Conservation (phyloP, 2,329 filamentous ascomycete genomes). For the Colletotrichum godetiae region DNA sequence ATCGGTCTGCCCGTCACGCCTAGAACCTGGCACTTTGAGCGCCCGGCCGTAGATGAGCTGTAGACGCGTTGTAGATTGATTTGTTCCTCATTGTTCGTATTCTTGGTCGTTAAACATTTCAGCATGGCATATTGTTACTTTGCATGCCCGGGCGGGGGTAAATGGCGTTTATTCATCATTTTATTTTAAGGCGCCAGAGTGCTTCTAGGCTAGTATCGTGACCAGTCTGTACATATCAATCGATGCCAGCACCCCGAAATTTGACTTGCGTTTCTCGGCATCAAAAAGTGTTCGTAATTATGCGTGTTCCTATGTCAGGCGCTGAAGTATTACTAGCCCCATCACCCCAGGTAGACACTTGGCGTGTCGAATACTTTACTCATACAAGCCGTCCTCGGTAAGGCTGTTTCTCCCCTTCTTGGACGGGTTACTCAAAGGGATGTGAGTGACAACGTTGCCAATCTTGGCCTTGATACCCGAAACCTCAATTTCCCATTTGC, state of each 20-base stretch:
- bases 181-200: neutral
- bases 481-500: conserved; percentile 62
- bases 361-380: neutral
- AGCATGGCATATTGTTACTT: conserved; percentile 9
- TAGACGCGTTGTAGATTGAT: conserved; percentile 39
- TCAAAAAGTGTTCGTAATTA: too few relatives aligned
- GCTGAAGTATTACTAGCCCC: too few relatives aligned
- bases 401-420: neutral
- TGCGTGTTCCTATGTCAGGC: too few relatives aligned
- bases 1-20: conserved; percentile 64
- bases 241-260: neutral
- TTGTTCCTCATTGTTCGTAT: neutral
- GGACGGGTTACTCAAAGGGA: conserved; percentile 48
- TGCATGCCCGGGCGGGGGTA: conserved; percentile 22
- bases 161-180: conserved; percentile 10
- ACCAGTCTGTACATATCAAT: conserved; percentile 12
- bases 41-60: conserved; percentile 61
- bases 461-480: conserved; percentile 78
- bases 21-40: conserved; percentile 58
- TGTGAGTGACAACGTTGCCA: conserved; percentile 73
- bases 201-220: neutral
- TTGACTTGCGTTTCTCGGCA: neutral
- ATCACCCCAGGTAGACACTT: too few relatives aligned
- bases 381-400: neutral
- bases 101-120: neutral